Base-by-base conservation (phyloP, 176 grass and related monocot genomes). In the Raddia guianensis region DNA sequence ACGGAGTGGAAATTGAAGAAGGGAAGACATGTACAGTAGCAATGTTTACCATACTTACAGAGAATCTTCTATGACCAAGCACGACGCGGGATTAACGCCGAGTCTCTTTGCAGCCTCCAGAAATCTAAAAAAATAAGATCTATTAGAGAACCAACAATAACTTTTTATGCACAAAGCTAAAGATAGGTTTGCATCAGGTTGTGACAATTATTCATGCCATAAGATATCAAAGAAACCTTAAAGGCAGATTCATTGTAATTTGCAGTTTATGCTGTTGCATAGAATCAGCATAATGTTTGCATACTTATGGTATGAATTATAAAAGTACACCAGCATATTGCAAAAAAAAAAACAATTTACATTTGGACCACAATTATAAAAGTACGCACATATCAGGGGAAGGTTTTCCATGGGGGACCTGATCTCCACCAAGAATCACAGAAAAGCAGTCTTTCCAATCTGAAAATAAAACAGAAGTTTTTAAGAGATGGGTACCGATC, bases 41-140 rank as follows among this genome's bases (percentile, higher is more conserved):
- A n/a, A 8, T 70, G 13, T 67, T 71, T 80, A 33, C 49, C 84
- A 3, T 45, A 72, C 94, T 84, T 63, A 91, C 94, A 67, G 34
- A 74, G 94, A 97, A 90, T 97, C 91, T 81, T 97, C 91, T 37
- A 97, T 97, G 37, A 97, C 78, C 72, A 97, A 66, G 78, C 89
- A 94, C n/a, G 80, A 90, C 12, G 85, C 76, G 72, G 91, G 70
- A 86, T 90, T 81, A 54, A 84, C 87, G 53, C 82, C 89, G 68
- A 97, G 91, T 84, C 89, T 86, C 62, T 88, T 91, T 84, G 91
- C 85, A 58, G 89, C 85, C 80, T 97, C 94, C 46, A 97, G 72
- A 62, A 94, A 97, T 88, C 94, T 97, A 78, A 49, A 61, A 61
- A 80, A 74, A 69, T 6, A 35, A 56, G 57, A 55, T 6, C 66